phyloP scores from a whole-genome alignment of 139 green algal species.

The Chloropicon primus region DNA sequence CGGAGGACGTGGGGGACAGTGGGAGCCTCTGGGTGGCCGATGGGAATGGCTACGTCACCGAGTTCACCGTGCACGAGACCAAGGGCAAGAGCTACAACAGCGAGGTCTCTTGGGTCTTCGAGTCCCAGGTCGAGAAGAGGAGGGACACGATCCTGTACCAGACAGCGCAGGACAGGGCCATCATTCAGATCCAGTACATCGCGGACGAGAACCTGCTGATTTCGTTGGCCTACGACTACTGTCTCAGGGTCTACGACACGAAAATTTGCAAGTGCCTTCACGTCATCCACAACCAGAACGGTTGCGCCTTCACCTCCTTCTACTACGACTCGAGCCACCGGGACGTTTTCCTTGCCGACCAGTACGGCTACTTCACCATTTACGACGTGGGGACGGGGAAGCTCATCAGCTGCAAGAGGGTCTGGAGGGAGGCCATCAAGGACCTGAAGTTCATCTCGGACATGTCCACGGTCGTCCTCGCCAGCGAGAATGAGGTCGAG shows the following conservation, averaged over 20 bases:
- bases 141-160: not conserved
- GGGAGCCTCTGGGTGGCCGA: conserved; percentile 30
- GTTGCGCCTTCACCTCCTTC: conserved; percentile 34
- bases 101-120: conserved; percentile 9
- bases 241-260: conserved; percentile 27
- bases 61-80: conserved; percentile 13
- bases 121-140: conserved; percentile 1
- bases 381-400: not conserved
- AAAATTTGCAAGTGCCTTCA: not conserved
- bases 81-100: conserved; percentile 8
- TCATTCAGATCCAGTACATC: conserved; percentile 1
- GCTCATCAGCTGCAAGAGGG: not conserved
- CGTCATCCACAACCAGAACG: conserved; percentile 30
- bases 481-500: not conserved
- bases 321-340: conserved; percentile 17
- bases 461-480: not conserved
- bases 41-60: conserved; percentile 14
- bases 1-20: conserved; percentile 20
- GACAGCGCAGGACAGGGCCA: not conserved
- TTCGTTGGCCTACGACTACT: conserved; percentile 39
- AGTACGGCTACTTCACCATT: conserved; percentile 3
- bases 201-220: conserved; percentile 23
- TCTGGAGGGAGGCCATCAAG: conserved; percentile 1
- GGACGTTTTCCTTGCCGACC: conserved; percentile 3
- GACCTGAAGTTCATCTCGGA: not conserved